A percentile compares a stretch with the other conserved stretches of the same genome.
These are phyloP conservation scores for Xylariomycetidae sp. DNA, from an alignment of 2,329 filamentous ascomycete genomes.

Conservation along the genomic window DNA sequence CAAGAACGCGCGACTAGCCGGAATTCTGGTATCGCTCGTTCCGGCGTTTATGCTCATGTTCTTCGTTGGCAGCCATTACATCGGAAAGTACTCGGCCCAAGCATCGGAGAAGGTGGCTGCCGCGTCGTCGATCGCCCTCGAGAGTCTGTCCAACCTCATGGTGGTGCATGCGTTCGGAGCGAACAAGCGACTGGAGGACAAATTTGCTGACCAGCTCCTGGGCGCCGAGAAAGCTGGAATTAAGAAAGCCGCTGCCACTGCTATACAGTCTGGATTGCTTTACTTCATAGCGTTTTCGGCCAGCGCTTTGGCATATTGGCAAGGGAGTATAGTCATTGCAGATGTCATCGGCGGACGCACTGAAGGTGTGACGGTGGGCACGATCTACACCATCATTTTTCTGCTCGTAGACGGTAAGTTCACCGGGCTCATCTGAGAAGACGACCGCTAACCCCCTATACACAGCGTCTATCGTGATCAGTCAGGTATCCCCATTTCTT, in stretches of 20 bases:
- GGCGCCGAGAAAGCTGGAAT: constrained; percentile 43
- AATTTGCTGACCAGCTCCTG: constrained; percentile 44
- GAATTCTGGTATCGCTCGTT: constrained; percentile 51
- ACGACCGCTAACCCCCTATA: constrained; percentile 30
- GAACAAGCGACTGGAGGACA: constrained; percentile 44
- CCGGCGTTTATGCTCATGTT: constrained; percentile 54
- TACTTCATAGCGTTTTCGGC: constrained; percentile 63
- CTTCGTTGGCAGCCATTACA: constrained; percentile 44
- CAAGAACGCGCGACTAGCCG: constrained; percentile 52
- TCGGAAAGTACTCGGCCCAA: constrained; percentile 38
- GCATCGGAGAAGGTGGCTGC: constrained; percentile 43
- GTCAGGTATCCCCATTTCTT: constrained; percentile 56
- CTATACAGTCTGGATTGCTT: constrained; percentile 55
- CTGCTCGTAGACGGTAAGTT: constrained; percentile 53
- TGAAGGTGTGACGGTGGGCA: constrained; percentile 34
- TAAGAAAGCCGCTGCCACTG: constrained; percentile 52
- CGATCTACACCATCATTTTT: constrained; percentile 61
- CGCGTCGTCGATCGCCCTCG: constrained; percentile 52
- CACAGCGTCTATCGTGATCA: constrained; percentile 49
- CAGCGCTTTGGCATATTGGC: constrained; percentile 63
- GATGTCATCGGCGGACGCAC: constrained; percentile 30
- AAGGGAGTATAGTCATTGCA: constrained; percentile 47
- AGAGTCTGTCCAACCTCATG: constrained; percentile 47
- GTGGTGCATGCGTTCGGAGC: constrained; percentile 54
- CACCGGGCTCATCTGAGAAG: too few relatives aligned